Conservation (phyloP, 2,329 filamentous ascomycete genomes). For the Ramularia endophylla region DNA sequence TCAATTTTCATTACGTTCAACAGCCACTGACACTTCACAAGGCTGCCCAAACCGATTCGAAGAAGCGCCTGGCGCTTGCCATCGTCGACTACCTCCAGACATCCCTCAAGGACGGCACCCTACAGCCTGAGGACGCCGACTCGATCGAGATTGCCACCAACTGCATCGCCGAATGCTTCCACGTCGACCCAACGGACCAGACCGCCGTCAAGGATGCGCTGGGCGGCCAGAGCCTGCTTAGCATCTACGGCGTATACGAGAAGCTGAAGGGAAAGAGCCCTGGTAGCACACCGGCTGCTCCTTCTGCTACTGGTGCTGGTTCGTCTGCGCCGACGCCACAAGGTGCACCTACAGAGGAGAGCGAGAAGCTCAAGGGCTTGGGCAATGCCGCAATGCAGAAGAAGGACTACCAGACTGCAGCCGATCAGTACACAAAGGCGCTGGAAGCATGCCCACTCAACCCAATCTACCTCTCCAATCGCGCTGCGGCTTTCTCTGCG, state of each 20-base stretch:
- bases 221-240: conserved; percentile 78
- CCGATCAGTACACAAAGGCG: conserved; percentile 83
- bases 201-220: conserved; percentile 68
- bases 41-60: conserved; percentile 41
- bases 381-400: conserved; percentile 93
- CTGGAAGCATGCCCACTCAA: conserved; percentile 76
- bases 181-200: conserved; percentile 78
- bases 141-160: conserved; percentile 90
- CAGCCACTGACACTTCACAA: conserved; percentile 17
- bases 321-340: conserved; percentile 38
- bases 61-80: conserved; percentile 90
- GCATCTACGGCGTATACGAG: conserved; percentile 95
- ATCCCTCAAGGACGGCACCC: conserved; percentile 80
- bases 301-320: conserved; percentile 35
- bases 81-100: conserved; percentile 91
- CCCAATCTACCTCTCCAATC: conserved; percentile 96
- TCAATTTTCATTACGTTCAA: no score
- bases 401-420: conserved; percentile 80
- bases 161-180: conserved; percentile 93
- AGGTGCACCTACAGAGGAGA: conserved; percentile 58
- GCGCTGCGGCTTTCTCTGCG: conserved; percentile 86
- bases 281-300: conserved; percentile 41
- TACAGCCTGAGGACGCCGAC: conserved; percentile 82
- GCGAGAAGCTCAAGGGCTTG: conserved; percentile 80
- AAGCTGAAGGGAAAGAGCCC: conserved; percentile 68